Evolutionary conservation across 805 yeast species (phyloP).

Genomic region (Candida michaelii): DNA sequence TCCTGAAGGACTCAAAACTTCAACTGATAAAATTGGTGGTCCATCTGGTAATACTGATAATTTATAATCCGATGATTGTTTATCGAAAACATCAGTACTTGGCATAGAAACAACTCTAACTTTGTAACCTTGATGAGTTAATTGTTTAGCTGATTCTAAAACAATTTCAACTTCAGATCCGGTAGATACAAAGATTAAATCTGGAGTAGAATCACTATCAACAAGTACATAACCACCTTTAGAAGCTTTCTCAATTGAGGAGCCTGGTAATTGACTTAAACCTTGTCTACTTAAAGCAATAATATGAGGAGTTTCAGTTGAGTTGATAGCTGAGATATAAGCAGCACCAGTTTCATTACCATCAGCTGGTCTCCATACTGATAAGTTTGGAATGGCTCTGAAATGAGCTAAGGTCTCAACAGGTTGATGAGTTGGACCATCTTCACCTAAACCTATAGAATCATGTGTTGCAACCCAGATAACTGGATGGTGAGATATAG

Average conservation of each 20-base stretch:
- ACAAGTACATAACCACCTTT: slow-evolving; percentile 91
- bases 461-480: slow-evolving; percentile 90
- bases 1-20: slow-evolving; percentile 86
- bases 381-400: slow-evolving; percentile 79
- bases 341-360: slow-evolving; percentile 89
- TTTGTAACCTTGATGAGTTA: slow-evolving; percentile 64
- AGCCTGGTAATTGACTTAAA: slow-evolving; percentile 90
- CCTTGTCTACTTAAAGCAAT: slow-evolving; percentile 82
- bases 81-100: slow-evolving; percentile 85
- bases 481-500: slow-evolving; percentile 79
- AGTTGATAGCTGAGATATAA: slow-evolving; percentile 62
- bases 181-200: slow-evolving; percentile 78
- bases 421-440: slow-evolving; percentile 93
- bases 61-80: slow-evolving; percentile 77
- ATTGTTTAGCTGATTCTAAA: slow-evolving; percentile 77
- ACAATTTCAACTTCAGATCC: slow-evolving; percentile 92
- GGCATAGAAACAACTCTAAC: slow-evolving; percentile 90
- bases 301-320: slow-evolving; percentile 66
- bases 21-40: slow-evolving; percentile 88
- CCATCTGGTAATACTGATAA: slow-evolving; percentile 91
- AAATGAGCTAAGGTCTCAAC: slow-evolving; percentile 84
- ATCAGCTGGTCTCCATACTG: slow-evolving; percentile 92
- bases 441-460: slow-evolving; percentile 89
- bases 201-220: slow-evolving; percentile 50
- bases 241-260: slow-evolving; percentile 83